Base-by-base conservation (phyloP, 495 filamentous ascomycete genomes). In the Lasiosphaeris hirsuta region DNA sequence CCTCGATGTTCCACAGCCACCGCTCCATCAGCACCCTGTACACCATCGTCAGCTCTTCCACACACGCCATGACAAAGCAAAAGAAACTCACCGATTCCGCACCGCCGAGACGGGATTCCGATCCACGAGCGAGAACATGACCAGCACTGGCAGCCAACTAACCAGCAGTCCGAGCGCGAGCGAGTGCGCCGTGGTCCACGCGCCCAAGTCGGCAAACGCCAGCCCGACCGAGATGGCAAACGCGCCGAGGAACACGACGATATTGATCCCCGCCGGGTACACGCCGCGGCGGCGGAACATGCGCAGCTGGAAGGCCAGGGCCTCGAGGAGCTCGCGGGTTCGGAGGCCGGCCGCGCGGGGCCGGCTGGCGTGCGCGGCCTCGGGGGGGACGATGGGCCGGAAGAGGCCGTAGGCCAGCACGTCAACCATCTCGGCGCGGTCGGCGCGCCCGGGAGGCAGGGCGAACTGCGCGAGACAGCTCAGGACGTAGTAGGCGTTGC, bases 101-200 rank as follows among this genome's bases (percentile, higher is more conserved):
- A 66, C 70, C 0, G 71, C 54, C 6, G 72, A 70, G 10, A 70
- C 64, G 0, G 77, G 75, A 51, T 81, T 81, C 9, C 78, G 70
- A 60, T 81, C 78, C 7, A 78, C 66, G 34, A 81, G 77, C 11
- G 59, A 66, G 38, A 68, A 67, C 5, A 78, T 54, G 23, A 78
- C 69, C 33, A 81, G 50, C 18, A 79, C 58, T 7, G 78, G 78
- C 9, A 81, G 51, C 79, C 76, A 81, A 3, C 69, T 59, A 10
- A 81, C 61, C 9, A 81, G 44, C 5, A 78, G 50, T 1, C 78
- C 79, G 1, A 81, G 56, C 0, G 76, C 78, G 4, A 81, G 70
- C 46, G 74, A 60, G 38, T 81, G 79, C 2, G 78, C 76, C 2
- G 65, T 71, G 4, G 63, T 54, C 37, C 75, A 73, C 17, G 58